Evolutionary conservation across 108 stramenopile genomes (phyloP), one percentile per base, ranked within the genome.

Genomic region (Pseudonitzschia delicatissima): DNA sequence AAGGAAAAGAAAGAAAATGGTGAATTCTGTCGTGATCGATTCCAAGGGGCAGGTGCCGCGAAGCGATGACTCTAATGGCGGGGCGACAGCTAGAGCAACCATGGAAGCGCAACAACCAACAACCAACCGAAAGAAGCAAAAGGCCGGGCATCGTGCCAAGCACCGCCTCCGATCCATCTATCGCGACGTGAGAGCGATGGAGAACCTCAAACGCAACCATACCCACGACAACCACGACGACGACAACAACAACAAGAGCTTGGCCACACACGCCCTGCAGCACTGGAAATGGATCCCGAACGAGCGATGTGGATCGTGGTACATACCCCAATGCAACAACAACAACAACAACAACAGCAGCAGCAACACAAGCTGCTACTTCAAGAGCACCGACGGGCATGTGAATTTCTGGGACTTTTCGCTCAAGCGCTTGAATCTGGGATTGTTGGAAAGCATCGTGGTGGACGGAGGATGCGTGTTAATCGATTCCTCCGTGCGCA

Each of bases 321-420:
- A 91, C 63, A 12, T 68, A 25, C 25, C 57, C 68, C 31, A n/a
- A 32, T 58, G 45, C n/a, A 5, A 13, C 28, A 26, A 47, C 15
- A 8, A 11, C 36, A 8, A 21, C 42, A 21, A 65, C 49, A 49
- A 64, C 65, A 7, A 18, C 26, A 18, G 18, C 5, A 57, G n/a
- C 18, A 13, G 20, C 0, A 29, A 18, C 3, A 29, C 5, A 3
- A 48, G 32, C 31, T 77, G 76, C 49, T 86, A 89, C 50, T 92
- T 92, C 78, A 89, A 92, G 77, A 81, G 79, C 48, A 86, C 87
- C 1, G 91, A 92, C 77, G 91, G 91, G 0, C 91, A 92, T 50
- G 62, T 64, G 0, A 73, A 74, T 7, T 76, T 71, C 5, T 89
- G 82, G 61, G 71, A 71, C 11, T 66, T 89, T 5, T 80, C 82